Conservation (phyloP, 202 grass and related monocot genomes). For the Dendrocalamus latiflorus region DNA sequence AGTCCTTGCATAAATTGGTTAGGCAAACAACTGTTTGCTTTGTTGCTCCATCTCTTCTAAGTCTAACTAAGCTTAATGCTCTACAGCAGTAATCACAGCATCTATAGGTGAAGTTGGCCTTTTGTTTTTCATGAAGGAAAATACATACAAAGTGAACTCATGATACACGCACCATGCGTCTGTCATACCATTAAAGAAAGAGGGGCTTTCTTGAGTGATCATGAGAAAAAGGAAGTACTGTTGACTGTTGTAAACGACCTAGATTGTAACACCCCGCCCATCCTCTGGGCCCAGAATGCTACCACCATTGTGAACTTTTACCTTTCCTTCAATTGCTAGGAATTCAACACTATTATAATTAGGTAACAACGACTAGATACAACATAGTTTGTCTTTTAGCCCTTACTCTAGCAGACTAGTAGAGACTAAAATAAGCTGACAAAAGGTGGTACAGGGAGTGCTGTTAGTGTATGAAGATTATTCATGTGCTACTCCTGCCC, state of each 20-base stretch:
- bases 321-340: too few relatives aligned
- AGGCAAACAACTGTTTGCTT: neutral
- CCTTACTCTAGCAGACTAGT: too few relatives aligned
- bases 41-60: neutral
- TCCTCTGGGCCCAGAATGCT: too few relatives aligned
- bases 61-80: neutral
- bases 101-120: neutral
- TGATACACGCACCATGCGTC: neutral
- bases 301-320: too few relatives aligned
- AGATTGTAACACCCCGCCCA: too few relatives aligned
- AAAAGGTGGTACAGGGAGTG: too few relatives aligned
- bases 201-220: neutral
- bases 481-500: too few relatives aligned
- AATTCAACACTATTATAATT: too few relatives aligned
- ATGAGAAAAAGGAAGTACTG: neutral
- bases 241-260: neutral
- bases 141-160: neutral
- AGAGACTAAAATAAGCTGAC: too few relatives aligned
- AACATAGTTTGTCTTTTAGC: too few relatives aligned
- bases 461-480: too few relatives aligned
- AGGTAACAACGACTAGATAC: too few relatives aligned
- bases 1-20: neutral
- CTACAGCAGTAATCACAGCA: neutral
- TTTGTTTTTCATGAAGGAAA: neutral
- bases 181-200: neutral